These are phyloP conservation scores for Cordyceps militaris DNA, from an alignment of 2,329 filamentous ascomycete species.

Conservation along the genomic window DNA sequence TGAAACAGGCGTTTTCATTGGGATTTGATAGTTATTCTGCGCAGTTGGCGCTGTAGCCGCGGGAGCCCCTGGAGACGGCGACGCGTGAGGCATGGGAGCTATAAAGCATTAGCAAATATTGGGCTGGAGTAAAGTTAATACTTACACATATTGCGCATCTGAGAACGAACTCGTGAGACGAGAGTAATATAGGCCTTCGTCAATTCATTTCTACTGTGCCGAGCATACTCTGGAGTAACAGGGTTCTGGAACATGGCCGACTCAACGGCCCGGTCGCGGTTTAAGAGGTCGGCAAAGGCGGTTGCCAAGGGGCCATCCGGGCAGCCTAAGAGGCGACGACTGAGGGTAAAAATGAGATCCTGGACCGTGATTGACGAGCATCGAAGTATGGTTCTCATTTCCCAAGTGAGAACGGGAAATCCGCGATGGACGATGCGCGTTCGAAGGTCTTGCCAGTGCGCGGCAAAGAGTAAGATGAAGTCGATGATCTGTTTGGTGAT, in stretches of 20 bases:
- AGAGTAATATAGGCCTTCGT: not conserved
- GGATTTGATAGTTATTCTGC: not conserved
- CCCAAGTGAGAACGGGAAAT: conserved; percentile 24
- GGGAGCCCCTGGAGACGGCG: not conserved
- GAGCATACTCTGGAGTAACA: not conserved
- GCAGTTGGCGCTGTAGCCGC: not conserved
- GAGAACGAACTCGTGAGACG: not conserved
- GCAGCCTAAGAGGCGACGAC: conserved; percentile 22
- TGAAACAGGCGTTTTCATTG: no score
- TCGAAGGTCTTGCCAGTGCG: conserved; percentile 18
- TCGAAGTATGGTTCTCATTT: conserved; percentile 18
- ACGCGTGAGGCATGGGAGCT: not conserved
- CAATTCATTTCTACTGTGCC: not conserved
- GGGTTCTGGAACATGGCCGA: not conserved
- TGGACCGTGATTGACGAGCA: conserved; percentile 23
- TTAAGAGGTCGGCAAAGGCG: conserved; percentile 20
- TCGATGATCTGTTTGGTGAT: conserved; percentile 12
- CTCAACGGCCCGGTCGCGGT: conserved; percentile 21
- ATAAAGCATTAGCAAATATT: not conserved
- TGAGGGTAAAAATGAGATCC: conserved; percentile 24
- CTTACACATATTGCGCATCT: not conserved
- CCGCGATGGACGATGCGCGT: conserved; percentile 14
- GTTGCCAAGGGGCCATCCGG: conserved; percentile 15
- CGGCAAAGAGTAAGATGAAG: conserved; percentile 21
- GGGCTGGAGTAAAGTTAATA: not conserved